Evolutionary conservation across 306 rosid species (phyloP), one percentile per base, ranked within the genome.

Genomic region (Pueraria montana): DNA sequence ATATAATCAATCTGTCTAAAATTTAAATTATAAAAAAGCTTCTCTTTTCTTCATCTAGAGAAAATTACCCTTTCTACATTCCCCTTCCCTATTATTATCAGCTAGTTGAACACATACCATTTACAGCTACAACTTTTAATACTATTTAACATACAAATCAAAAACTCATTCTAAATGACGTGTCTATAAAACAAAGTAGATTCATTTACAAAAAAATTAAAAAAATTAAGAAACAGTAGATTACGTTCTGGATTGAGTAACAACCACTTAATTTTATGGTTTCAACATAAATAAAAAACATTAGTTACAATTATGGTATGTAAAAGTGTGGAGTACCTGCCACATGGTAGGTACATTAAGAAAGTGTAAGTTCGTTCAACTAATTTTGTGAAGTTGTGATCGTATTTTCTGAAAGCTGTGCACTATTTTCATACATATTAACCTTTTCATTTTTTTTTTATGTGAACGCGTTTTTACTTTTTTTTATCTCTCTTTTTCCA

Each of bases 301-400:
- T 56, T 1, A 4, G 17, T n/a, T 12, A 65, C 55, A 30, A n/a
- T 32, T 20, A 49, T 40, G 27, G 0, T 0, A 5, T 23, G 20
- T 24, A 9, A 34, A 78, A 67, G 38, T 65, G 16, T 7, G 18
- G 9, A 17, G 76, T 13, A 68, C 45, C 20, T 53, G 77, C 46
- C 59, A 42, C 83, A 13, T 48, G 72, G 53, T 72, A 32, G 84
- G 45, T 40, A 32, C 32, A 6, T n/a, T 4, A 65, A 50, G 50
- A 75, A 65, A 27, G 62, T 38, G 23, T 17, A 3, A 20, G 81
- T 64, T 82, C 16, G 85, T 75, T 82, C 71, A 82, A 66, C 61
- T 43, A 74, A 75, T 40, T 20, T 4, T 36, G 0, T 27, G 34
- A 38, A 8, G 26, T 6, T 36, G 2, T 20, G 36, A 9, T 32